Conservation (phyloP, 129 eudicot genomes). For the Lonicera japonica region DNA sequence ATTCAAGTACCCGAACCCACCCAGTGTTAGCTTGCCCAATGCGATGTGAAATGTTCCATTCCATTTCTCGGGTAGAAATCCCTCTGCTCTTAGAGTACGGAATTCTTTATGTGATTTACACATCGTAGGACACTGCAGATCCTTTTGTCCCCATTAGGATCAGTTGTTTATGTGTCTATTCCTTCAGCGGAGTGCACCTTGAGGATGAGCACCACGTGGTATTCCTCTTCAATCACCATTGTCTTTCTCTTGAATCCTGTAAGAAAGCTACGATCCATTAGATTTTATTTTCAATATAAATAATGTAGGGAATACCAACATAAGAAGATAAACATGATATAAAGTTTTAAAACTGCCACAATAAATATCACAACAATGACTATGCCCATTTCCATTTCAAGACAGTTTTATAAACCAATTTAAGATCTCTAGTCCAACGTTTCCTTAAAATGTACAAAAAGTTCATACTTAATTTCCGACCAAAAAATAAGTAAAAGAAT, state of each 20-base stretch:
- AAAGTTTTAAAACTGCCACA: too few species aligned
- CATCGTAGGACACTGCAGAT: not conserved
- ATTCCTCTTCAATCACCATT: not conserved
- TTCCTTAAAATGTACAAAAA: too few species aligned
- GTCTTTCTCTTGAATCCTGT: not conserved
- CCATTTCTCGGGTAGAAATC: not conserved
- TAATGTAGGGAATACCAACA: too few species aligned
- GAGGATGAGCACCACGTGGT: not conserved
- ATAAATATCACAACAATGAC: too few species aligned
- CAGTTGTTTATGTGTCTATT: not conserved
- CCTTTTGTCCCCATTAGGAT: not conserved
- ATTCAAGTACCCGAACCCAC: not conserved
- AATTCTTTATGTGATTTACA: not conserved
- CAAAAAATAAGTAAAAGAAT: too few species aligned
- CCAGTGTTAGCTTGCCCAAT: not conserved
- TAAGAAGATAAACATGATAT: too few species aligned
- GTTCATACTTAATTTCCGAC: too few species aligned
- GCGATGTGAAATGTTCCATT: not conserved
- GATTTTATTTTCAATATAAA: too few species aligned
- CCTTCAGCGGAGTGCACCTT: not conserved
- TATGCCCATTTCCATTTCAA: too few species aligned
- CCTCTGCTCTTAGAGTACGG: not conserved
- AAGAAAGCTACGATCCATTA: not conserved
- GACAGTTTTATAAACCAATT: too few species aligned
- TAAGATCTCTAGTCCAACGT: too few species aligned